A percentile compares a stretch with the other conserved stretches of the same genome.
Evolutionary conservation across 495 filamentous ascomycete genomes (phyloP).

Genomic region (Talaromyces stipitatus): DNA sequence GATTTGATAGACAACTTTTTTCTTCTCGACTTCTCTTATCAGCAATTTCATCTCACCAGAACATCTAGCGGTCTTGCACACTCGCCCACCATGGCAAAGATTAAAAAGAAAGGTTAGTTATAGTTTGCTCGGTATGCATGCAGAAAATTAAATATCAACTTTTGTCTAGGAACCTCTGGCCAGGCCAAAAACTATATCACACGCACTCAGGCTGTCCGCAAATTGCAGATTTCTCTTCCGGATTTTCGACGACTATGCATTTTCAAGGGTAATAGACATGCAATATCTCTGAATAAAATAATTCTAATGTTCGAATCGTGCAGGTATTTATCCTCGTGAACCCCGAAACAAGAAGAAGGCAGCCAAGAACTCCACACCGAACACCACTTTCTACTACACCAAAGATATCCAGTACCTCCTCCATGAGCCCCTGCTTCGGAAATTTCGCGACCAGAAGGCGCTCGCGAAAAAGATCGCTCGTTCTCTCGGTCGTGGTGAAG

Average conservation of each 20-base stretch:
- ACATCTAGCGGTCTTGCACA: constrained; percentile 8
- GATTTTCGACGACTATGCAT: constrained; percentile 98
- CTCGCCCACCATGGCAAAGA: constrained; percentile 55
- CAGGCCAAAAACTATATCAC: constrained; percentile 98
- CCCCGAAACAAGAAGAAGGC: constrained; percentile 95
- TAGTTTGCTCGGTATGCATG: background rate
- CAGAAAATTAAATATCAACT: constrained; percentile 12
- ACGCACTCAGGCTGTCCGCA: constrained; percentile 89
- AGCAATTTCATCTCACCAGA: constrained; percentile 11
- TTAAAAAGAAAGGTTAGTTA: constrained; percentile 82
- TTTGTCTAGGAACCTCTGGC: constrained; percentile 63
- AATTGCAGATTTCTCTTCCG: constrained; percentile 92
- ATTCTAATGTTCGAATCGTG: background rate
- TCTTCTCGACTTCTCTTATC: constrained; percentile 17
- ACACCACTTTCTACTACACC: constrained; percentile 97
- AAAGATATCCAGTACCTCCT: constrained; percentile 98
- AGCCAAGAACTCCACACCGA: constrained; percentile 78
- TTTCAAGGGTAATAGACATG: constrained; percentile 64
- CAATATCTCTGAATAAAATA: background rate
- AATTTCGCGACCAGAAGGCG: constrained; percentile 94
- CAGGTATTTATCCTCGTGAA: constrained; percentile 93
- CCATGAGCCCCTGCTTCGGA: constrained; percentile 89
- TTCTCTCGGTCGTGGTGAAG: constrained; percentile 85
- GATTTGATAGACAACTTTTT: constrained; percentile 26
- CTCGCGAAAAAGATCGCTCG: constrained; percentile 93